phyloP scores from a whole-genome alignment of 345 rosid genomes.

The Geranium rotundifolium region DNA sequence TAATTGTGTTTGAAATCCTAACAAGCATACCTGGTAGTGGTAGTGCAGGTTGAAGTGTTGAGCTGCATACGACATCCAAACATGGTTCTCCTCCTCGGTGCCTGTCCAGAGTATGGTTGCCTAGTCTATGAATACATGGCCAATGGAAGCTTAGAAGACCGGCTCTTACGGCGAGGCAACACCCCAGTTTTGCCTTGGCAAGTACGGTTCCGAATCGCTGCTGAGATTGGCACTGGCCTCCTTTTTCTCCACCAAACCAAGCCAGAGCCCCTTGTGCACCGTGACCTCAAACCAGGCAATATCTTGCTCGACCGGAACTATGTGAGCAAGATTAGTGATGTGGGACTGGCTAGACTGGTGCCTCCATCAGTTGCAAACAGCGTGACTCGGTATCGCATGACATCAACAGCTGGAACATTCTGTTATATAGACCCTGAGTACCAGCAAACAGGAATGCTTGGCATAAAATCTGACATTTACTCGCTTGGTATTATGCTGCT shows the following conservation, averaged over 20 bases:
- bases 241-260: too few species aligned
- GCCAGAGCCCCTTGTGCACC: too few species aligned
- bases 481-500: conserved; percentile 70
- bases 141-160: too few species aligned
- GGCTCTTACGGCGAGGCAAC: conserved; percentile 43
- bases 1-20: too few species aligned
- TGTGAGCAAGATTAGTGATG: too few species aligned
- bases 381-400: conserved; percentile 73
- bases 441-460: conserved; percentile 86
- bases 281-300: too few species aligned
- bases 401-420: conserved; percentile 86
- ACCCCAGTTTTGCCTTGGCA: conserved; percentile 63
- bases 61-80: conserved; percentile 81
- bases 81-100: too few species aligned
- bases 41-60: conserved; percentile 56
- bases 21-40: too few species aligned
- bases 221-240: conserved; percentile 79
- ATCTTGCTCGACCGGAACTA: too few species aligned
- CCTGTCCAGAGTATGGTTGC: too few species aligned
- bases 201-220: conserved; percentile 55
- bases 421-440: conserved; percentile 93
- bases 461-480: conserved; percentile 72
- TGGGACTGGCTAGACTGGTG: conserved; percentile 84
- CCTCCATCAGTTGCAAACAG: conserved; percentile 59
- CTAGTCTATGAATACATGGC: too few species aligned